Evolutionary conservation across 139 green algal genomes (phyloP).

Genomic region (Diplosphaera chodatii): DNA sequence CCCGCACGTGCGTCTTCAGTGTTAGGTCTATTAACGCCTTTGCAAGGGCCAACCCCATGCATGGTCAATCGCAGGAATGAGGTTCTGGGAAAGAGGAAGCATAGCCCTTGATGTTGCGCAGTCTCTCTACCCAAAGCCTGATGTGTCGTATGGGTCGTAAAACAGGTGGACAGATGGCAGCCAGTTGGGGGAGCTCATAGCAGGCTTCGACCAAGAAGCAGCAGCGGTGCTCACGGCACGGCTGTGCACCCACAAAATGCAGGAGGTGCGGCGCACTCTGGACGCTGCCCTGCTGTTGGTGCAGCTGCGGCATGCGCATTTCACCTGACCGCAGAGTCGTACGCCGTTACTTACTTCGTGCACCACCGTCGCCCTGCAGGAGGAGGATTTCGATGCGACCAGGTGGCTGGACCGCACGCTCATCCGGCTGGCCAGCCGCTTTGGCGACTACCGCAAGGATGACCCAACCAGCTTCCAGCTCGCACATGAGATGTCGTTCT

Average conservation of each 20-base stretch:
- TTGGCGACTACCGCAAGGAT: conserved; percentile 83
- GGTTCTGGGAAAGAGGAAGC: too few relatives aligned
- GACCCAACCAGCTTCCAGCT: conserved; percentile 90
- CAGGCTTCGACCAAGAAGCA: conserved; percentile 94
- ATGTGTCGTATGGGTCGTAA: too few relatives aligned
- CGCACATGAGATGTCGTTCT: conserved; percentile 79
- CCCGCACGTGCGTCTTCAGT: conserved; percentile 59
- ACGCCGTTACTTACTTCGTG: too few relatives aligned
- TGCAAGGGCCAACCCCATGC: too few relatives aligned
- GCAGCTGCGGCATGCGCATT: too few relatives aligned
- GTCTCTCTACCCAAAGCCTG: too few relatives aligned
- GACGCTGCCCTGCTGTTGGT: too few relatives aligned
- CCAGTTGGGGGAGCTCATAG: conserved; percentile 65
- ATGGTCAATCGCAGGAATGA: too few relatives aligned
- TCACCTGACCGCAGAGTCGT: too few relatives aligned
- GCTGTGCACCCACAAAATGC: conserved; percentile 80
- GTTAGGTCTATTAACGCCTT: too few relatives aligned
- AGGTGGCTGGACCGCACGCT: conserved; percentile 58
- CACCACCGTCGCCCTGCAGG: too few relatives aligned
- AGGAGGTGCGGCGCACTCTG: conserved; percentile 41
- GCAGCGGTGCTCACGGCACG: conserved; percentile 84
- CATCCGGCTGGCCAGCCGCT: conserved; percentile 54
- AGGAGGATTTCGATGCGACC: conserved; percentile 97
- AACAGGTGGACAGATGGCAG: conserved; percentile 62
- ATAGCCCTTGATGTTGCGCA: too few relatives aligned